These are phyloP conservation scores for Nemania sp. DNA, from an alignment of 2,329 filamentous ascomycete species.

Conservation along the genomic window DNA sequence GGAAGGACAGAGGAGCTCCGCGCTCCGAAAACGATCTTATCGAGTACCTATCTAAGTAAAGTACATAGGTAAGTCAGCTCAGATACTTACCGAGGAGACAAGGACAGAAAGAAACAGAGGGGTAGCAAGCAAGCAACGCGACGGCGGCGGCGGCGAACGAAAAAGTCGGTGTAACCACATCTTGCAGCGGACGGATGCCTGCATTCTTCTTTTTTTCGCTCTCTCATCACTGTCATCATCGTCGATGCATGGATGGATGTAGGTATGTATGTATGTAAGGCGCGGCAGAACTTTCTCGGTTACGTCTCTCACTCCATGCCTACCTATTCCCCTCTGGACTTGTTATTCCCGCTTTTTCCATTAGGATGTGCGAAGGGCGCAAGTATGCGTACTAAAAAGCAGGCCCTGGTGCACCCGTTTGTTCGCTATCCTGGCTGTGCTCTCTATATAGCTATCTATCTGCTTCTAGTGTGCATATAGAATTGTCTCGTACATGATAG, in stretches of 20 bases:
- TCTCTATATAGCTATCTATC: not conserved
- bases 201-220: not conserved
- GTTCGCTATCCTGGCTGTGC: constrained; percentile 6
- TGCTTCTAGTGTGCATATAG: not conserved
- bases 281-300: constrained; percentile 30
- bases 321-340: not conserved
- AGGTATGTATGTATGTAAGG: not conserved
- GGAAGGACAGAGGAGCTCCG: constrained; percentile 35
- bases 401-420: constrained; percentile 17
- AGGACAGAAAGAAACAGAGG: too few relatives aligned
- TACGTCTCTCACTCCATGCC: constrained; percentile 16
- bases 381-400: not conserved
- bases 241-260: not conserved
- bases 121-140: too few relatives aligned
- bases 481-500: not conserved
- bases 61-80: too few relatives aligned
- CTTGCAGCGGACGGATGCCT: constrained; percentile 30
- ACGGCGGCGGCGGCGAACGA: too few relatives aligned
- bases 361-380: not conserved
- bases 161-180: constrained; percentile 41
- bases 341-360: not conserved
- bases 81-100: too few relatives aligned
- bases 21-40: constrained; percentile 11
- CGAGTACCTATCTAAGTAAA: constrained; percentile 2
- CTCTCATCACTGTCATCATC: constrained; percentile 5